Evolutionary conservation across 495 filamentous ascomycete species (phyloP).

Genomic region (Aspergillus steynii): DNA sequence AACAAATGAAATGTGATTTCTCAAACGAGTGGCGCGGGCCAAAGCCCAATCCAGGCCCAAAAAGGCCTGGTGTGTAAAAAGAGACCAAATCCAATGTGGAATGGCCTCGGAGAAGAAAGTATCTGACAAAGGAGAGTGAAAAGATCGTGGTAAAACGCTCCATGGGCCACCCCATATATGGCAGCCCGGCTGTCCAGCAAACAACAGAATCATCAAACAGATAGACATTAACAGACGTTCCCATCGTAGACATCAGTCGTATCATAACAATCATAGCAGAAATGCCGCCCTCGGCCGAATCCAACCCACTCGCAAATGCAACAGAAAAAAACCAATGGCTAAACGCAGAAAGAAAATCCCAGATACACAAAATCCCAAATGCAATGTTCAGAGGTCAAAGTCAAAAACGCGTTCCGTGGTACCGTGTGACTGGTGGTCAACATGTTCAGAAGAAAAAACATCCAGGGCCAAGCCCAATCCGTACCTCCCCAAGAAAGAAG

Average conservation of each 20-base stretch:
- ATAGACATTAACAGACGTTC: conserved; percentile 29
- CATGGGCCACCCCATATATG: conserved; percentile 4
- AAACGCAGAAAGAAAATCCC: conserved; percentile 9
- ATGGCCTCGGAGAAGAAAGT: conserved; percentile 8
- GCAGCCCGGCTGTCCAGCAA: conserved; percentile 23
- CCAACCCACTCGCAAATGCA: conserved; percentile 18
- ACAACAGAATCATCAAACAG: conserved; percentile 19
- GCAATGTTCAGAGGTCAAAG: conserved; percentile 8
- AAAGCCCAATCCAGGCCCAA: conserved; percentile 3
- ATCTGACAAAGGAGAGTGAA: conserved; percentile 22
- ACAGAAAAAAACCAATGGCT: conserved; percentile 11
- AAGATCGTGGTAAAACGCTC: conserved; percentile 4
- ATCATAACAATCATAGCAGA: conserved; percentile 29
- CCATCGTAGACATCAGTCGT: conserved; percentile 27
- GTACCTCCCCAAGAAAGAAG: conserved; percentile 5
- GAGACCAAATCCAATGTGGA: conserved; percentile 1
- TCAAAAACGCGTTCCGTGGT: conserved; percentile 6
- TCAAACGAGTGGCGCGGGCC: conserved; percentile 16
- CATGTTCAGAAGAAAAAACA: conserved; percentile 1
- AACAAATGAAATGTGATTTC: conserved; percentile 20
- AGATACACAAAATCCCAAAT: conserved; percentile 12
- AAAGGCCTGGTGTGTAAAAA: conserved; percentile 10
- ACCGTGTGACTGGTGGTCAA: conserved; percentile 6
- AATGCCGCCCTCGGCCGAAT: conserved; percentile 19
- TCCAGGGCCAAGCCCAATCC: conserved; percentile 4